Evolutionary conservation across 495 filamentous ascomycete genomes (phyloP).

Genomic region (Pyrenopolyporus hunteri): DNA sequence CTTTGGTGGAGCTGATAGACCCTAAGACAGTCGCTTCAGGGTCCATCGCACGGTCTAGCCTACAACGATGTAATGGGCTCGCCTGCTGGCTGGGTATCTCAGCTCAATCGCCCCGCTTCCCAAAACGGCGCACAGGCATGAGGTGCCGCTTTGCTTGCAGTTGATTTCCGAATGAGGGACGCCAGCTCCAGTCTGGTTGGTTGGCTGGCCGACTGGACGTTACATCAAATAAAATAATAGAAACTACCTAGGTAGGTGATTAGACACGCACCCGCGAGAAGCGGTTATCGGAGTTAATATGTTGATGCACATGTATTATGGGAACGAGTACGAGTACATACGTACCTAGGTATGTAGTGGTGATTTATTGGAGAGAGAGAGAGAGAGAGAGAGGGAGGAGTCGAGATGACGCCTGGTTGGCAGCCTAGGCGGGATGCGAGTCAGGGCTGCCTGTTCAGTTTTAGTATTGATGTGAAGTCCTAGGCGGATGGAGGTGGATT

Average conservation of each 20-base stretch:
- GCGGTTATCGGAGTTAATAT: not conserved
- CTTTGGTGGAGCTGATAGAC: slow-evolving; percentile 11
- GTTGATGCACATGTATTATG: too few relatives aligned
- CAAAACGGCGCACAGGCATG: slow-evolving; percentile 25
- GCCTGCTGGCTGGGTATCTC: slow-evolving; percentile 6
- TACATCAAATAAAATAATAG: slow-evolving; percentile 12
- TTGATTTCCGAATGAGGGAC: slow-evolving; percentile 34
- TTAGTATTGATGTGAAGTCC: too few relatives aligned
- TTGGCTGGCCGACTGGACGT: slow-evolving; percentile 21
- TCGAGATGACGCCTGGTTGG: not conserved
- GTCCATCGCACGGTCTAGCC: slow-evolving; percentile 22
- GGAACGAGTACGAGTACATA: too few relatives aligned
- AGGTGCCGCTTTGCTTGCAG: slow-evolving; percentile 33
- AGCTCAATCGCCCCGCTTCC: slow-evolving; percentile 33
- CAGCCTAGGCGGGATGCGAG: slow-evolving; percentile 24
- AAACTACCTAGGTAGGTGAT: slow-evolving; percentile 20
- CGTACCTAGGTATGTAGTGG: not conserved
- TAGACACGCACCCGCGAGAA: slow-evolving; percentile 10
- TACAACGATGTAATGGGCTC: slow-evolving; percentile 10
- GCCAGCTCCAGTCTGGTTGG: slow-evolving; percentile 19
- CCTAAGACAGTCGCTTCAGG: slow-evolving; percentile 18
- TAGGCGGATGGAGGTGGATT: too few relatives aligned
- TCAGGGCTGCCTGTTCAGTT: slow-evolving; percentile 3
- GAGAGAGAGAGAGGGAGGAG: too few relatives aligned
- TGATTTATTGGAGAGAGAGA: too few relatives aligned